Evolutionary conservation across 495 filamentous ascomycete species (phyloP).

Genomic region (Cetradonia linearis): DNA sequence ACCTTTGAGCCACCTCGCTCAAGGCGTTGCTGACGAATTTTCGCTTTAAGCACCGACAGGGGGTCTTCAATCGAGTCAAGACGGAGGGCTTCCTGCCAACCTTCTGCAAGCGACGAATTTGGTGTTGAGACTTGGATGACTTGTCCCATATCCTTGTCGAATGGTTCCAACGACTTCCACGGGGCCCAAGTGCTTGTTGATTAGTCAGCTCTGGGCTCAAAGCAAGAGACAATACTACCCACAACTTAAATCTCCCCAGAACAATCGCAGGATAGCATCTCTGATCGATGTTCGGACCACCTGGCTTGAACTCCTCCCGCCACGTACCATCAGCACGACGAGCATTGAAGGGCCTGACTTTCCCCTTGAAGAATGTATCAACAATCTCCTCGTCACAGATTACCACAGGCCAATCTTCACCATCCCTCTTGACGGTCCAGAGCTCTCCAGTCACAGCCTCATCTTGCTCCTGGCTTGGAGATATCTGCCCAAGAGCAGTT

Average conservation of each 20-base stretch:
- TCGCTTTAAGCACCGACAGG: slow-evolving; percentile 11
- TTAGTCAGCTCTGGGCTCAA: not conserved
- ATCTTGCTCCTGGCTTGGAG: not conserved
- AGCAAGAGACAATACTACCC: not conserved
- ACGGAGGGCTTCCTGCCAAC: slow-evolving; percentile 10
- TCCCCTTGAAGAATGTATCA: slow-evolving; percentile 2
- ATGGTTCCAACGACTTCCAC: slow-evolving; percentile 5
- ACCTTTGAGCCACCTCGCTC: not conserved
- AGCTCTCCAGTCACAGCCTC: slow-evolving; percentile 11
- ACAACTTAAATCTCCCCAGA: slow-evolving; percentile 12
- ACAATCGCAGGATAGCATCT: slow-evolving; percentile 13
- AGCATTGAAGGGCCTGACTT: slow-evolving; percentile 7
- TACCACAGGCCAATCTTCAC: slow-evolving; percentile 20
- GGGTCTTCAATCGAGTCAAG: not conserved
- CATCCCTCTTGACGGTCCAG: slow-evolving; percentile 9
- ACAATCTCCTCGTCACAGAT: slow-evolving; percentile 22
- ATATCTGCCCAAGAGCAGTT: not conserved
- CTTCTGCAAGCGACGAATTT: slow-evolving; percentile 5
- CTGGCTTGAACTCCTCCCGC: slow-evolving; percentile 1
- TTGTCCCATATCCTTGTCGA: slow-evolving; percentile 6
- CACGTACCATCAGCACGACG: slow-evolving; percentile 17
- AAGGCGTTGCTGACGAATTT: not conserved
- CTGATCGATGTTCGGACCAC: not conserved
- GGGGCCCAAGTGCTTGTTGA: slow-evolving; percentile 12
- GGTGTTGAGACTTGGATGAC: slow-evolving; percentile 1